Conservation (phyloP, 2,329 filamentous ascomycete species). For the Hypoxylon sp. region DNA sequence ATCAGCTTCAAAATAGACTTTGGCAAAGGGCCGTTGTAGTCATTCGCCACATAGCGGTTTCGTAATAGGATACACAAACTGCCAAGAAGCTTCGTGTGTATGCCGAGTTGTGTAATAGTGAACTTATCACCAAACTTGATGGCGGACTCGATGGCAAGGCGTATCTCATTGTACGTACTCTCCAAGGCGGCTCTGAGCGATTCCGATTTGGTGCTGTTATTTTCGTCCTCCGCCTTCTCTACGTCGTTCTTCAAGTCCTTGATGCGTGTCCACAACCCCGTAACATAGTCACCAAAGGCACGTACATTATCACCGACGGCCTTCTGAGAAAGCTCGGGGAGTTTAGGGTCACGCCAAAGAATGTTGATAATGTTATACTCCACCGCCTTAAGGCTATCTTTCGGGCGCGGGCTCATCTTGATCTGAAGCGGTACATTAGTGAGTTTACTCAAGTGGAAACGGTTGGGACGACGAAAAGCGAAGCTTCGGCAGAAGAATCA, state of each 20-base stretch:
- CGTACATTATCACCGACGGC: conserved; percentile 55
- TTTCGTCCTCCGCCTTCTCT: conserved; percentile 44
- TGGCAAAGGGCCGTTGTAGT: conserved; percentile 66
- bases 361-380: conserved; percentile 49
- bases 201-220: conserved; percentile 47
- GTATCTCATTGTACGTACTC: conserved; percentile 62
- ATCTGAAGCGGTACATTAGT: conserved; percentile 37
- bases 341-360: conserved; percentile 45
- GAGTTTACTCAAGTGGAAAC: not conserved
- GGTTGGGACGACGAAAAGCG: not conserved
- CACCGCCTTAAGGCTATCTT: conserved; percentile 43
- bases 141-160: conserved; percentile 65
- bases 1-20: conserved; percentile 71
- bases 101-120: conserved; percentile 69
- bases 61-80: conserved; percentile 67
- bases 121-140: conserved; percentile 66
- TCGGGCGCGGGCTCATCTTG: conserved; percentile 40
- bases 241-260: conserved; percentile 60
- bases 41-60: conserved; percentile 64
- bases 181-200: conserved; percentile 58
- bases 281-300: conserved; percentile 65
- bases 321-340: conserved; percentile 50
- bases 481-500: not conserved
- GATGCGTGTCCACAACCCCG: conserved; percentile 61
- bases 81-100: conserved; percentile 68